Conservation (phyloP, 2,329 filamentous ascomycete species). For the Metarhizium rileyi region DNA sequence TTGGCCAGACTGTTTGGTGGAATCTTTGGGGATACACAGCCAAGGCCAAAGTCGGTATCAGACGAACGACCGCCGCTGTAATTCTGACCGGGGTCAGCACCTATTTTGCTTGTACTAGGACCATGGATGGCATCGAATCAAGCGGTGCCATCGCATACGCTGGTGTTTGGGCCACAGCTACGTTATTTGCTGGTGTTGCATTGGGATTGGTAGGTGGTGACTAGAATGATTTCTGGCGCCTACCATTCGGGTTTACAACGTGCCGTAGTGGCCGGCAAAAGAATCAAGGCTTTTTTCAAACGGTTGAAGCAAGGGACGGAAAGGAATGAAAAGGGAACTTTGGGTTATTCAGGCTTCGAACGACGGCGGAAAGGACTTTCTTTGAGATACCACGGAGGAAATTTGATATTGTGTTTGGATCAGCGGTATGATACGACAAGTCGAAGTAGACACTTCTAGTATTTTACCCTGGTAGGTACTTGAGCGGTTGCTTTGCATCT, state of each 20-base stretch:
- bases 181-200: constrained; percentile 46
- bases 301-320: background rate
- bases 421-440: background rate
- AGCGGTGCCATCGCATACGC: constrained; percentile 65
- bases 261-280: background rate
- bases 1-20: constrained; percentile 60
- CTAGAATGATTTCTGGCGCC: constrained; percentile 9
- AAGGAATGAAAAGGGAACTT: background rate
- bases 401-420: background rate
- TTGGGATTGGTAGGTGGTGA: constrained; percentile 42
- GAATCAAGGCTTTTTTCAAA: background rate
- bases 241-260: background rate
- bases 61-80: constrained; percentile 51
- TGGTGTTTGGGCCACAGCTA: constrained; percentile 61
- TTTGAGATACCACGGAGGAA: background rate
- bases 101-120: constrained; percentile 55
- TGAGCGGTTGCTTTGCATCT: background rate
- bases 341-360: background rate
- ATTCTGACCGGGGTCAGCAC: constrained; percentile 48
- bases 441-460: background rate
- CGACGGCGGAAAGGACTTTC: background rate
- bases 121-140: constrained; percentile 59
- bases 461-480: background rate
- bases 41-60: constrained; percentile 53
- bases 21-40: constrained; percentile 62